Conservation (phyloP, 2,329 filamentous ascomycete genomes). For the Penicillium sp. region DNA sequence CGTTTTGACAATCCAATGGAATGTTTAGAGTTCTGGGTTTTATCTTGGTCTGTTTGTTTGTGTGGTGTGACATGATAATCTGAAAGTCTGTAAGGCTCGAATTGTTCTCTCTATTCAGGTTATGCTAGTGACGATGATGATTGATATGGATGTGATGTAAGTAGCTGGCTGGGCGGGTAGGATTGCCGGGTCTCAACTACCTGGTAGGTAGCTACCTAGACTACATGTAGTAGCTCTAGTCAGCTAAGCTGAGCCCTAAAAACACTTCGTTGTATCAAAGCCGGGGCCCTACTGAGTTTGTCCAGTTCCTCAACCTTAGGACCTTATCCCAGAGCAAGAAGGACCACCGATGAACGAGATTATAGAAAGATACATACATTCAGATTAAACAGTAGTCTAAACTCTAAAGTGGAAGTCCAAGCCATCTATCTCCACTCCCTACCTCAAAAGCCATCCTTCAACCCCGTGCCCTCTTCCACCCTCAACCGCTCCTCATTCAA, state of each 20-base stretch:
- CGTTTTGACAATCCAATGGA: slow-evolving; percentile 8
- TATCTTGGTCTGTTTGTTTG: not conserved
- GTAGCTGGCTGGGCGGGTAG: too few species aligned
- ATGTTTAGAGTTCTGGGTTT: not conserved
- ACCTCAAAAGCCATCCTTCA: slow-evolving; percentile 9
- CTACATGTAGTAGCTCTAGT: too few species aligned
- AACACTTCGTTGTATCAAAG: too few species aligned
- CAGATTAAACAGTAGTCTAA: not conserved
- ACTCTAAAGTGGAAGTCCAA: not conserved
- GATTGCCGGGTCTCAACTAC: too few species aligned
- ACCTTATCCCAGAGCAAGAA: not conserved
- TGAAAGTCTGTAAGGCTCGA: not conserved
- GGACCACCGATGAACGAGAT: not conserved
- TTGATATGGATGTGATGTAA: too few species aligned
- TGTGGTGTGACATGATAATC: not conserved
- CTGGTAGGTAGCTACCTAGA: too few species aligned
- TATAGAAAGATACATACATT: not conserved
- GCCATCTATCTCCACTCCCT: not conserved
- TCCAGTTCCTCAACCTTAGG: too few species aligned
- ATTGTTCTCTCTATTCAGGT: not conserved
- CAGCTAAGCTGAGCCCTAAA: too few species aligned
- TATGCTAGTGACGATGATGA: too few species aligned
- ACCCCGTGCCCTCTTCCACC: slow-evolving; percentile 39
- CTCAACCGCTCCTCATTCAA: slow-evolving; percentile 52
- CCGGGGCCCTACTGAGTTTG: too few species aligned